A percentile compares a stretch with the other conserved stretches of the same genome.
These are phyloP conservation scores for Yamadazyma conglobata DNA, from an alignment of 1,139 yeast species.

Conservation along the genomic window DNA sequence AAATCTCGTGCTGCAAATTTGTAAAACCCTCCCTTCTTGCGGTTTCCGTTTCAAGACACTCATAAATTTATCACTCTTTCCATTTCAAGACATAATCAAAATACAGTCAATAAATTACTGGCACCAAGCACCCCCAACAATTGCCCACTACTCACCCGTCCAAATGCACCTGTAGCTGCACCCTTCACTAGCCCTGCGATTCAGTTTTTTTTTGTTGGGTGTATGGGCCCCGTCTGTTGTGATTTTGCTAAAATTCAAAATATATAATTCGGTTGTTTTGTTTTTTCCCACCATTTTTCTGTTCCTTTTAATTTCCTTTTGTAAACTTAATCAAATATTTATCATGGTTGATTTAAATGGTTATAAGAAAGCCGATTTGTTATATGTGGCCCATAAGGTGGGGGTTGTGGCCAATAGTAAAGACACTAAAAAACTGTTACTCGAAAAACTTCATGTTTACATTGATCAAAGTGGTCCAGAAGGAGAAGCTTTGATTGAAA, in stretches of 20 bases:
- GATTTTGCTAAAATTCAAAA: background rate
- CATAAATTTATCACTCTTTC: too few species aligned
- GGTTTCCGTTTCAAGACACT: too few species aligned
- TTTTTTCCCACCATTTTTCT: conserved; percentile 1
- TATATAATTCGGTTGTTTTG: conserved; percentile 1
- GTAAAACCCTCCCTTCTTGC: too few species aligned
- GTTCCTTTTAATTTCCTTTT: conserved; percentile 1
- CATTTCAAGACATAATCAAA: too few species aligned
- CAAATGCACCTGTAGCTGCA: too few species aligned
- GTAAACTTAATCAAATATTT: background rate
- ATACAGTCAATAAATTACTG: too few species aligned
- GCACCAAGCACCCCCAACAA: too few species aligned
- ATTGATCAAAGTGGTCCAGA: conserved; percentile 35
- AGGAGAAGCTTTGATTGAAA: conserved; percentile 30
- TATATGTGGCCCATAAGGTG: conserved; percentile 32
- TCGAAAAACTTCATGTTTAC: conserved; percentile 39
- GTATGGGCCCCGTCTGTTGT: conserved; percentile 1
- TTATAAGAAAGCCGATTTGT: conserved; percentile 36
- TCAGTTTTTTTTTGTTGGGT: conserved; percentile 3
- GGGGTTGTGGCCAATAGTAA: conserved; percentile 34
- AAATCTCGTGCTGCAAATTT: too few species aligned
- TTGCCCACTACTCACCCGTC: too few species aligned
- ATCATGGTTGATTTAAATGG: conserved; percentile 15
- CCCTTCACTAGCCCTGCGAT: too few species aligned
- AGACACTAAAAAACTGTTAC: conserved; percentile 42